Evolutionary conservation across 805 yeast genomes (phyloP), one percentile per base, ranked within the genome.

Genomic region (Grigorovia yakushimaensis): DNA sequence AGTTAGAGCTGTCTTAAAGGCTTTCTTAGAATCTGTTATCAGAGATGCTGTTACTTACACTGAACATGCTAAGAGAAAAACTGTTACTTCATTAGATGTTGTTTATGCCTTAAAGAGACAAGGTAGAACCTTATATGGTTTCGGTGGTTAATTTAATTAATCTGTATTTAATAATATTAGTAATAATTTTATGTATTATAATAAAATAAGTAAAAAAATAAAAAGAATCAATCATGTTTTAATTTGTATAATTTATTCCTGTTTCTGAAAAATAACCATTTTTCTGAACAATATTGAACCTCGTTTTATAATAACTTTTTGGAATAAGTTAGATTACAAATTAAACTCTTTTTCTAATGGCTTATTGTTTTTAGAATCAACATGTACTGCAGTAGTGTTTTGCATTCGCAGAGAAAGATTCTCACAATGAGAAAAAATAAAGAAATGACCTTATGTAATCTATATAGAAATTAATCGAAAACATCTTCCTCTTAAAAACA

Each of bases 51-150:
- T 93, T 66, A 88, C 97, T 65, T 91, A 91, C 81, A 93, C 98
- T 60, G 98, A 93, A 78, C 98, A 91, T 84, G 98, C 98, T 66
- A 93, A 93, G 93, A 88, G 98, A 84, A 91, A 91, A 88, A 93
- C 98, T 58, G 98, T 91, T 65, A 91, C 98, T 62, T 89, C 98
- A 54, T 81, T 91, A 68, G 98, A 91, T 71, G 98, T 91, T 62
- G 98, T 91, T 66, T 91, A 91, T 74, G 98, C 98, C 66, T 85
- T 91, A 77, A 91, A 91, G 93, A 88, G 98, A 84, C 97, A 93
- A 81, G 98, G 98, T 70, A 86, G 98, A 79, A 93, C 98, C 77
- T 83, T 93, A 73, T 91, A 91, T 73, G 98, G 98, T 89, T 93
- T 91, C 85, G 98, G 98, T 79, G 96, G 96, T 83, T 91, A 83